Evolutionary conservation across 371 early-diverging fungal species (phyloP).

Genomic region (Actinomortierella ambigua): DNA sequence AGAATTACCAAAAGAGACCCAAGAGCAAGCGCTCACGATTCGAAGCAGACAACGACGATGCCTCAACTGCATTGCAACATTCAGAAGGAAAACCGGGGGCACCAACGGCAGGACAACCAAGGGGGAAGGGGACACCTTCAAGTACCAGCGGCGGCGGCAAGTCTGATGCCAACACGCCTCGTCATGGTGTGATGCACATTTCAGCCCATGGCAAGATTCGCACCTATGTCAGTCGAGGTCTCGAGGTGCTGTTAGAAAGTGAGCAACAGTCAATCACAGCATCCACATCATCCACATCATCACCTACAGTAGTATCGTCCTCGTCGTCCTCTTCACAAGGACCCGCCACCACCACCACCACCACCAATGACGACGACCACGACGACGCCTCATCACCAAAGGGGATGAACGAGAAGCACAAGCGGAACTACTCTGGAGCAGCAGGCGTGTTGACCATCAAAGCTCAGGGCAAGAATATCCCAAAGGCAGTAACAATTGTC

Average conservation of each 20-base stretch:
- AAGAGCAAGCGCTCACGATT: constrained; percentile 24
- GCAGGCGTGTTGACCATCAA: constrained; percentile 41
- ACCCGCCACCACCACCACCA: not conserved
- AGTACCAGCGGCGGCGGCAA: not conserved
- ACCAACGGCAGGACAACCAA: not conserved
- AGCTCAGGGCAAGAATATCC: constrained; percentile 56
- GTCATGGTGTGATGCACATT: constrained; percentile 42
- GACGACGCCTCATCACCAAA: not conserved
- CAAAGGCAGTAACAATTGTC: constrained; percentile 68
- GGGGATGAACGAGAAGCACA: not conserved
- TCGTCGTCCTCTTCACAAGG: not conserved
- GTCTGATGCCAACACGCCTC: constrained; percentile 21
- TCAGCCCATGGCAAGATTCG: constrained; percentile 40
- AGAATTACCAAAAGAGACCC: constrained; percentile 39
- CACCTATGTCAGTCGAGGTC: constrained; percentile 35
- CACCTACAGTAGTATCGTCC: not conserved
- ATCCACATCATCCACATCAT: not conserved
- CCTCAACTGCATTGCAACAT: not conserved
- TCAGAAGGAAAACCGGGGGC: not conserved
- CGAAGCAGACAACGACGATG: constrained; percentile 18
- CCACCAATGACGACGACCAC: constrained; percentile 4
- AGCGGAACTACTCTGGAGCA: not conserved
- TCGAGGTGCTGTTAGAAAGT: constrained; percentile 26
- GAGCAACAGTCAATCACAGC: constrained; percentile 10
- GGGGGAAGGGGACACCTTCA: not conserved